These are phyloP conservation scores for Barnettozyma hawaiiensis DNA, from an alignment of 1,139 yeast species.

Conservation along the genomic window DNA sequence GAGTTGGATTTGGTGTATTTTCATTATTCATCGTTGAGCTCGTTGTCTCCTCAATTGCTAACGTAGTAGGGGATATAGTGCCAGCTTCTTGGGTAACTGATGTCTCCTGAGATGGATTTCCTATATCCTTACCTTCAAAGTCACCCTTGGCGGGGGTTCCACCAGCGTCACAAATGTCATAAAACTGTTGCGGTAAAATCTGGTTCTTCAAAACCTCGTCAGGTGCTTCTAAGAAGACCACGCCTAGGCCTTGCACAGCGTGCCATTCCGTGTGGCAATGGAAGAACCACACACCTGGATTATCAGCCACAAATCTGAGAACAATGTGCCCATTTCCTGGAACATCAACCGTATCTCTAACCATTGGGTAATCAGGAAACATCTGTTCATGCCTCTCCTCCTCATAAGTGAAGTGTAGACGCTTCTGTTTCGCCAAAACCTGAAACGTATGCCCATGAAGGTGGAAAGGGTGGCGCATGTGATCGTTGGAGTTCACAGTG, in stretches of 20 bases:
- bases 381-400: constrained; percentile 33
- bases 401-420: constrained; percentile 41
- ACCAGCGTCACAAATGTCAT: constrained; percentile 48
- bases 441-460: constrained; percentile 85
- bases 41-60: not conserved
- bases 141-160: constrained; percentile 22
- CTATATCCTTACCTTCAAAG: not conserved
- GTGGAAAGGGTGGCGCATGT: constrained; percentile 92
- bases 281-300: constrained; percentile 77
- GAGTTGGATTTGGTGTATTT: not conserved
- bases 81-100: not conserved
- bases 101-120: not conserved
- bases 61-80: not conserved
- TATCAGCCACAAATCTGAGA: constrained; percentile 55
- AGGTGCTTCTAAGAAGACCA: constrained; percentile 56
- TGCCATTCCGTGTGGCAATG: constrained; percentile 87
- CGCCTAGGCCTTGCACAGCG: constrained; percentile 59
- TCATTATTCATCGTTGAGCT: not conserved
- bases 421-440: constrained; percentile 47
- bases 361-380: constrained; percentile 52
- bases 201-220: constrained; percentile 42
- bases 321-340: constrained; percentile 54
- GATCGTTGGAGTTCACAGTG: constrained; percentile 67
- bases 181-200: constrained; percentile 48
- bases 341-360: constrained; percentile 61